These are phyloP conservation scores for Paraphoma sp. DNA, from an alignment of 2,329 filamentous ascomycete genomes.

Conservation along the genomic window DNA sequence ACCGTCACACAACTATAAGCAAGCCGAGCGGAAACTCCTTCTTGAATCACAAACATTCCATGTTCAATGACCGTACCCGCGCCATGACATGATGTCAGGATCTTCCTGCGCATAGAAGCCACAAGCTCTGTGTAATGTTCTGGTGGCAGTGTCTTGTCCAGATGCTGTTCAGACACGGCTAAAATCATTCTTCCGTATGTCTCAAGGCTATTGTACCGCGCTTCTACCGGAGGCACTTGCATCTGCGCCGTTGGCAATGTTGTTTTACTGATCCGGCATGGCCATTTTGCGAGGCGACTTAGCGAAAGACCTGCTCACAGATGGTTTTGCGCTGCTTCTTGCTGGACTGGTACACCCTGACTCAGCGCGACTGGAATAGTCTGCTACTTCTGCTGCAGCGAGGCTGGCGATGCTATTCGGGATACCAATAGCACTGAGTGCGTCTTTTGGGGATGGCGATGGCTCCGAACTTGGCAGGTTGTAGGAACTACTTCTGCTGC, in stretches of 20 bases:
- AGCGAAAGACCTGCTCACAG: background rate
- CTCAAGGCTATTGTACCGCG: too few relatives aligned
- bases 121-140: background rate
- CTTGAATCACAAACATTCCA: background rate
- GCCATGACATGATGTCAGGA: background rate
- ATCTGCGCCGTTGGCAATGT: too few relatives aligned
- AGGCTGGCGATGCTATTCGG: conserved; percentile 29
- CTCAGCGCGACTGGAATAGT: conserved; percentile 6
- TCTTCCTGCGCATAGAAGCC: background rate
- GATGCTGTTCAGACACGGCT: background rate
- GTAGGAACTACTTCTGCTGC: conserved; percentile 29
- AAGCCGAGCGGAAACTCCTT: background rate
- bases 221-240: too few relatives aligned
- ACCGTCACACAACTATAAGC: background rate
- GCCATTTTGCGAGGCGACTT: too few relatives aligned
- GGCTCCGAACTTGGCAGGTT: conserved; percentile 15
- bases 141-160: background rate
- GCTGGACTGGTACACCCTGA: conserved; percentile 8
- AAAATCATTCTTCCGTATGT: background rate
- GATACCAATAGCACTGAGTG: conserved; percentile 22
- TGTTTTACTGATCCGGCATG: too few relatives aligned
- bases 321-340: conserved; percentile 7
- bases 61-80: background rate
- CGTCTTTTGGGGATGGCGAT: conserved; percentile 17
- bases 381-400: conserved; percentile 23